Base-by-base conservation (phyloP, 1,284 basidiomycete species). In the Chalciporus sp. region DNA sequence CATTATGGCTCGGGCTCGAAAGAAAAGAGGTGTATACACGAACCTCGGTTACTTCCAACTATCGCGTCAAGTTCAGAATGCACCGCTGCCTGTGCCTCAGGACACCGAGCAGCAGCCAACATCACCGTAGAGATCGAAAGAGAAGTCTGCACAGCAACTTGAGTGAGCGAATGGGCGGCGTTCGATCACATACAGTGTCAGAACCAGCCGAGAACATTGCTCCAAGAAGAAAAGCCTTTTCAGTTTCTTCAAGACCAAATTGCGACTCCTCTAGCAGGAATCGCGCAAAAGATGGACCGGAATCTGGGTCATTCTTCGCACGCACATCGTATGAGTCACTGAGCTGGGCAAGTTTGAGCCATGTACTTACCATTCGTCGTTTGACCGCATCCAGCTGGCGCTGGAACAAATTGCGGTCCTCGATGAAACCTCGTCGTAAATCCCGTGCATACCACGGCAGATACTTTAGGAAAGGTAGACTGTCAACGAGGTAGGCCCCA, bases 21-120 rank as follows among this genome's bases (percentile, higher is more conserved):
- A 23, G 23, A 23, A 23, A 23, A 23, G 23, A 23, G 6, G 23
- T 23, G 23, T 23, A 23, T 23, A 23, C 23, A 23, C 23, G 23
- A 23, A 23, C 23, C 23, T 23, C 72, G 63, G 14, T 72, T 62
- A 9, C 51, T 63, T 1, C 74, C 72, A 9, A 74, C 62, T 2
- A 76, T 65, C 4, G 50, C 49, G 42, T 78, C 75, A 16, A 79
- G 55, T 59, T 78, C 73, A 1, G 65, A 68, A 53, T 76, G 76
- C 0, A 77, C 74, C 49, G 61, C 64, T 28, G 60, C 65, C 52
- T 74, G 72, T 19, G 66, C 65, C 8, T 75, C 69, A 0, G 74
- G 75, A 52, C 70, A 65, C 9, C 60, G 61, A 0, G 76, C 76
- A 1, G 77, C 74, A 3, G 76, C 75, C 73, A 79, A 74, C 28